Conservation (phyloP, 345 rosid genomes). For the Gossypioides kirkii region DNA sequence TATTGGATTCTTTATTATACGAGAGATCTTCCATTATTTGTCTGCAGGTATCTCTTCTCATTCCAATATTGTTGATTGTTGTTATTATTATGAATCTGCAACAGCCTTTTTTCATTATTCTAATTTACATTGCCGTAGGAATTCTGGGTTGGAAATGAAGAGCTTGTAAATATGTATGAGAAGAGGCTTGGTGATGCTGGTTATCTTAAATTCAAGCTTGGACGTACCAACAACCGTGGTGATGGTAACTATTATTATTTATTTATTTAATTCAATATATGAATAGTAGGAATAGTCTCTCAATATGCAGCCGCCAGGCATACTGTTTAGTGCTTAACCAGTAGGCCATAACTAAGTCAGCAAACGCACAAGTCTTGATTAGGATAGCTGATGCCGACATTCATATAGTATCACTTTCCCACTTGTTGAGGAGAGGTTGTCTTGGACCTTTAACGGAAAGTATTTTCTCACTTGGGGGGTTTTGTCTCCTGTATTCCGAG, state of each 20-base stretch:
- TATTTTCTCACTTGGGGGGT: no score
- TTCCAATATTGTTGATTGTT: not conserved
- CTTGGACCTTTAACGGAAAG: no score
- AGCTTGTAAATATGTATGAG: constrained; percentile 78
- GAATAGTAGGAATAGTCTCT: not conserved
- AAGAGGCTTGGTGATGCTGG: constrained; percentile 84
- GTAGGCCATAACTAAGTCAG: not conserved
- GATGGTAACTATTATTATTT: constrained; percentile 48
- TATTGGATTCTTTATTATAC: constrained; percentile 67
- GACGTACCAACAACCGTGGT: constrained; percentile 89
- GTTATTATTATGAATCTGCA: not conserved
- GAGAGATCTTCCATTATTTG: constrained; percentile 89
- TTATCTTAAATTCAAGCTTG: constrained; percentile 69
- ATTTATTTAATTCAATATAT: not conserved
- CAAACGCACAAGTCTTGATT: not conserved
- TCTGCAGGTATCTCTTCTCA: constrained; percentile 53
- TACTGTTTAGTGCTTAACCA: no score
- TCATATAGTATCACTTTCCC: not conserved
- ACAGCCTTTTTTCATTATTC: not conserved
- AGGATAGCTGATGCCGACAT: not conserved
- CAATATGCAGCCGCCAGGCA: not conserved
- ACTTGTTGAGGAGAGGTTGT: not conserved
- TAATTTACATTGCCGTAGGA: constrained; percentile 39
- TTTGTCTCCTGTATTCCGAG: no score
- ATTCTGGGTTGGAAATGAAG: constrained; percentile 90